Base-by-base conservation (phyloP, 371 early-diverging fungal species). In the Entomophthora muscae region DNA sequence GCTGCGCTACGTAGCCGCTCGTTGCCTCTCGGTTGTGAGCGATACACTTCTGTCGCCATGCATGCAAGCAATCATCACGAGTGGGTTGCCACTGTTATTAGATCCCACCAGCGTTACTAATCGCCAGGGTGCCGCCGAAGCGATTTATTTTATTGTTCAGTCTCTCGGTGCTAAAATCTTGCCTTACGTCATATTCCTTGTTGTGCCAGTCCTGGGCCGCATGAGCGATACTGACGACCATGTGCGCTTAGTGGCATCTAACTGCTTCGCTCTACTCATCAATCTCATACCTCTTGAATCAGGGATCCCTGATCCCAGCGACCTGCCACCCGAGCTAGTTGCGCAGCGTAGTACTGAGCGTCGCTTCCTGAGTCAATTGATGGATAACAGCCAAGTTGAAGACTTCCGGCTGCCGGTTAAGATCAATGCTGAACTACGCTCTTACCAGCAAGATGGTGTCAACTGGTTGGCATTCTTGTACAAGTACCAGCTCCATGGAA, bases 391-490 rank as follows among this genome's bases (percentile, higher is more conserved):
- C 30, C 86, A 90, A 63, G 79, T 94, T 2, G 92, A 93, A 64
- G 79, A 81, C 29, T 94, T 84, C 72, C 71, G 75, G 29, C 82
- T 98, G n/a, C 95, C 95, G 0, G 84, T 91, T 58, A 81, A 78
- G 32, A 88, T 98, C 74, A 89, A 90, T 51, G 98, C 95, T 0
- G 89, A 91, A 63, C 74, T 97, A 69, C 78, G 97, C 63, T 80
- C 81, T 70, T 98, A 98, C 73, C 98, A 98, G 72, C 91, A 92
- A 72, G 97, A 95, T 66, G 98, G 98, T 65, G 89, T 98, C 53
- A 94, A 89, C 74, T 98, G 98, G 98, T 74, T 98, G 63, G 90
- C 91, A n/a, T 98, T 97, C 73, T 78, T 98, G 64, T 91, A 91
- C 72, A 84, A 89, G 66, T 96, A 91, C 72, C 90, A 89, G 67